phyloP scores from a whole-genome alignment of 805 yeast species.

The Saccharomycopsis sp. region DNA sequence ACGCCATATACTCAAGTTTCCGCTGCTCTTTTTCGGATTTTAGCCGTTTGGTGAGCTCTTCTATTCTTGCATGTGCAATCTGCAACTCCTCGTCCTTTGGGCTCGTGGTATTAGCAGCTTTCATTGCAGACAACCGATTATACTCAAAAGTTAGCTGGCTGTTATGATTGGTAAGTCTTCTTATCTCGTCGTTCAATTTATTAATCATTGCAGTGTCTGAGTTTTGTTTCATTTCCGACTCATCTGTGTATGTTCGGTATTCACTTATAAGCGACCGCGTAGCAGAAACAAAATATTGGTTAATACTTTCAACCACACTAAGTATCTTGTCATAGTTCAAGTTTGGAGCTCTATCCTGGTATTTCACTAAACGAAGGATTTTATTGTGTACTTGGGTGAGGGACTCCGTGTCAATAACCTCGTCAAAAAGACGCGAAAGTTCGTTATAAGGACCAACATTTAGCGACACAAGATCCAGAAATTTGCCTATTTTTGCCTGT shows the following conservation, averaged over 20 bases:
- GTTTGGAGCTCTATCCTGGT: background rate
- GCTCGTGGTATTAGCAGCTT: background rate
- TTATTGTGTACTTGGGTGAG: background rate
- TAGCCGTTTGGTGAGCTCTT: background rate
- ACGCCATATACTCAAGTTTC: background rate
- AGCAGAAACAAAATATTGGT: background rate
- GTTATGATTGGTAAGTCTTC: background rate
- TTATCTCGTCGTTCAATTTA: background rate
- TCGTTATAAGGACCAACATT: background rate
- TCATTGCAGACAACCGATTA: background rate
- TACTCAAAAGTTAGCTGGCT: background rate
- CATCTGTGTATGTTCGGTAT: background rate
- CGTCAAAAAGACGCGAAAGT: background rate
- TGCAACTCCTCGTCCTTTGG: background rate
- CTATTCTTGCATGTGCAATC: background rate
- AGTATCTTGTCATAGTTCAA: background rate
- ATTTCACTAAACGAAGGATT: background rate
- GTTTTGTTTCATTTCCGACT: constrained; percentile 1
- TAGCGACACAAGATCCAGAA: background rate
- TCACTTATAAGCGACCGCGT: background rate
- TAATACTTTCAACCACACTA: background rate
- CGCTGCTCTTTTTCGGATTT: background rate
- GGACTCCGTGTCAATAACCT: background rate
- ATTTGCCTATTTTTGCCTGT: background rate
- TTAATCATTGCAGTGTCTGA: background rate